A percentile compares a stretch with the other conserved stretches of the same genome.
Conservation (phyloP, 495 filamentous ascomycete species). For the Rostrohypoxylon terebratum region DNA sequence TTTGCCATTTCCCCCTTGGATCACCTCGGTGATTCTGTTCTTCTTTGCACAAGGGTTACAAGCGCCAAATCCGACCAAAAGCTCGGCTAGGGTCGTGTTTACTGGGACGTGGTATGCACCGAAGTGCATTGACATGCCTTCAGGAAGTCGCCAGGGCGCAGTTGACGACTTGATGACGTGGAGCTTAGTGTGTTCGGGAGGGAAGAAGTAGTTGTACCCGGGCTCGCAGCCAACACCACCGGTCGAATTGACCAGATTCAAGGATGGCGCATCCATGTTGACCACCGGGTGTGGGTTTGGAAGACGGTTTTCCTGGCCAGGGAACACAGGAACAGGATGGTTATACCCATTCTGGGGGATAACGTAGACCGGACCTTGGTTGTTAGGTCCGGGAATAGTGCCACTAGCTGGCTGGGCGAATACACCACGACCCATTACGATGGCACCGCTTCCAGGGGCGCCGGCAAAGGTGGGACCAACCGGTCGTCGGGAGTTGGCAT, state of each 20-base stretch:
- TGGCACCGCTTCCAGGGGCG: background rate
- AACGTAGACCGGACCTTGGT: conserved; percentile 30
- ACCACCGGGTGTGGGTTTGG: conserved; percentile 52
- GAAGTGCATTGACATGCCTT: conserved; percentile 47
- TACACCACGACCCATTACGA: background rate
- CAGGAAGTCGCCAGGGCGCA: conserved; percentile 58
- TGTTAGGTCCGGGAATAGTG: conserved; percentile 25
- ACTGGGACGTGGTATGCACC: conserved; percentile 56
- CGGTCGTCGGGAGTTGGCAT: background rate
- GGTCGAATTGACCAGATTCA: conserved; percentile 67
- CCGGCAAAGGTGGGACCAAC: conserved; percentile 7
- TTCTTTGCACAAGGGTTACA: conserved; percentile 52
- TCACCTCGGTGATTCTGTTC: conserved; percentile 59
- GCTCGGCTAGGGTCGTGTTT: conserved; percentile 56
- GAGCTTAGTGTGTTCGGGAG: conserved; percentile 60
- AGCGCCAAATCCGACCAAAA: conserved; percentile 62
- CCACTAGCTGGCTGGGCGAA: conserved; percentile 3
- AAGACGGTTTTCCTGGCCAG: conserved; percentile 40
- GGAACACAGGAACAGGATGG: conserved; percentile 40
- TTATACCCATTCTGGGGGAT: conserved; percentile 33
- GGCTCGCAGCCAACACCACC: conserved; percentile 66
- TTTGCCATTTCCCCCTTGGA: conserved; percentile 51
- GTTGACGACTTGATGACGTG: conserved; percentile 56
- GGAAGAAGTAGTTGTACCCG: conserved; percentile 65
- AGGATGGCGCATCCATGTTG: conserved; percentile 62